Percentiles rank a stretch among this genome's conserved stretches.
Conservation (phyloP, 192 early-diverging fungal genomes). For the Podila verticillata region DNA sequence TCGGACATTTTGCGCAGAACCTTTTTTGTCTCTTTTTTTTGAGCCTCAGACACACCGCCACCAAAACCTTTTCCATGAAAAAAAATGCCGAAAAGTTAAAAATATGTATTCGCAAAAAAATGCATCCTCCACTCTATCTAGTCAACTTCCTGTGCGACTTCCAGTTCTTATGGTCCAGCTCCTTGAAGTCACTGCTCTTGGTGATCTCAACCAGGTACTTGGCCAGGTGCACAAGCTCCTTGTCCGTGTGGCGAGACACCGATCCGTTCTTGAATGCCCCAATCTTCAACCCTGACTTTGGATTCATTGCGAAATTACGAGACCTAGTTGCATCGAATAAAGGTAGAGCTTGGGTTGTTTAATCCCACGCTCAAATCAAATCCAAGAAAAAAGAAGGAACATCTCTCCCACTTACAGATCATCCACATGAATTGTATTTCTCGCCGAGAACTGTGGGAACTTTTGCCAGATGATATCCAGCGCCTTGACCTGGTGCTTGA, state of each 20-base stretch:
- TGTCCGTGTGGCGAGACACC: constrained; percentile 54
- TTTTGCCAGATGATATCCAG: constrained; percentile 72
- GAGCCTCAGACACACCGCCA: too few relatives aligned
- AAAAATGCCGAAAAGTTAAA: neutral
- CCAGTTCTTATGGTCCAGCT: constrained; percentile 69
- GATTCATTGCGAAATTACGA: constrained; percentile 82
- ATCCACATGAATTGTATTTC: constrained; percentile 78
- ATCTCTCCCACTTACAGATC: constrained; percentile 56
- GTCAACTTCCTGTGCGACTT: constrained; percentile 41
- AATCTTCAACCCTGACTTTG: constrained; percentile 73
- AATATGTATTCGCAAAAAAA: neutral
- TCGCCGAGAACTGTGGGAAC: constrained; percentile 58
- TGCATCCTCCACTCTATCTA: neutral
- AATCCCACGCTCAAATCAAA: too few relatives aligned
- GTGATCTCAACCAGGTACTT: constrained; percentile 70
- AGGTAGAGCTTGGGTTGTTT: too few relatives aligned
- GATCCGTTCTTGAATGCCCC: constrained; percentile 69
- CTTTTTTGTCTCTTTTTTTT: too few relatives aligned
- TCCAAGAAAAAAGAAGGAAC: neutral
- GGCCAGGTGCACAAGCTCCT: constrained; percentile 67
- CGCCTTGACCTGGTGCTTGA: constrained; percentile 76
- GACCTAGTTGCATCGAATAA: constrained; percentile 11
- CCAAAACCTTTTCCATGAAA: too few relatives aligned
- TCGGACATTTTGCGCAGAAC: too few relatives aligned
- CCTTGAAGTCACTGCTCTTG: constrained; percentile 58